Percentiles rank a stretch among this genome's conserved stretches.
These are phyloP conservation scores for Daldinia grandis DNA, from an alignment of 495 filamentous ascomycete genomes.

Conservation along the genomic window DNA sequence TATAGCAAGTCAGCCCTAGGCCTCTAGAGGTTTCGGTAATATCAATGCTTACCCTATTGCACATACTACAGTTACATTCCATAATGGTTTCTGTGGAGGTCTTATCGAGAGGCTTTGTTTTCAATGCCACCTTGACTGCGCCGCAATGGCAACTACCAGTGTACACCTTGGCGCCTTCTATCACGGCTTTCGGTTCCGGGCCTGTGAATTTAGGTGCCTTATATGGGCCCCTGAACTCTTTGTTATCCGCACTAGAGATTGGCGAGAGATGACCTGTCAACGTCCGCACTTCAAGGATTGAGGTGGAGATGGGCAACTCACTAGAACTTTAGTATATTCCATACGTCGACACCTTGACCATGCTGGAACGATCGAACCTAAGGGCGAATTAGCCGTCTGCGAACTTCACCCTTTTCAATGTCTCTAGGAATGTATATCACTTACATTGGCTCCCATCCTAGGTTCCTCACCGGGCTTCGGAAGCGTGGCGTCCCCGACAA, in stretches of 20 bases:
- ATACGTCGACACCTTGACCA: conserved; percentile 51
- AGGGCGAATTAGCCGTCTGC: conserved; percentile 16
- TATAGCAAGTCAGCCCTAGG: conserved; percentile 17
- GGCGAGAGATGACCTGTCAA: conserved; percentile 6
- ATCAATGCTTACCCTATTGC: conserved; percentile 47
- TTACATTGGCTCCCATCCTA: conserved; percentile 39
- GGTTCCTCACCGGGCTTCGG: conserved; percentile 38
- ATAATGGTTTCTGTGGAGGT: conserved; percentile 32
- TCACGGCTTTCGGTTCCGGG: conserved; percentile 47
- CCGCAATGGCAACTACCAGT: conserved; percentile 64
- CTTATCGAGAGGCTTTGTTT: conserved; percentile 47
- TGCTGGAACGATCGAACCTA: conserved; percentile 42
- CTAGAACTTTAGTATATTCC: conserved; percentile 43
- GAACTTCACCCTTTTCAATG: background rate
- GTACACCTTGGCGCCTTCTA: conserved; percentile 53
- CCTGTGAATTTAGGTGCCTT: conserved; percentile 49
- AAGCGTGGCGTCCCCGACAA: conserved; percentile 15
- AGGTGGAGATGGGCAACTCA: conserved; percentile 28
- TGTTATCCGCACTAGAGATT: conserved; percentile 49
- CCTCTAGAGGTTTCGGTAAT: background rate
- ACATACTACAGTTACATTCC: conserved; percentile 59
- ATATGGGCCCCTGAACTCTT: conserved; percentile 42
- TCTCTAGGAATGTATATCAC: background rate
- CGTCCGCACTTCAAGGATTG: background rate
- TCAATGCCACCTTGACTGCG: conserved; percentile 53